Percentiles rank a stretch among this genome's conserved stretches.
Evolutionary conservation across 2,329 filamentous ascomycete species (phyloP).

Genomic region (Mollisiaceae sp.): DNA sequence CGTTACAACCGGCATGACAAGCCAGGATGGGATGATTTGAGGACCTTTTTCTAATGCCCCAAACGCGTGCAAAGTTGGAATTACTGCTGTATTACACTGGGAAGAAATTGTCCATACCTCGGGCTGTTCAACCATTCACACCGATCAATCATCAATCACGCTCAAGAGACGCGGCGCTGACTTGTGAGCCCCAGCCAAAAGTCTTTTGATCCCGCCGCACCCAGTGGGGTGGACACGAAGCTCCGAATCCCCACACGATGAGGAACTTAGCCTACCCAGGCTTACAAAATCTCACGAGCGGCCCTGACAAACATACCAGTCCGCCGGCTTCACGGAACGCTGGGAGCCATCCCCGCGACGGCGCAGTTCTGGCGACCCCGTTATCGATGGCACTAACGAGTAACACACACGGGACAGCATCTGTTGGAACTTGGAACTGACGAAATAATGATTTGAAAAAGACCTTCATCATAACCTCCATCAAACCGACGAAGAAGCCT

Average conservation of each 20-base stretch:
- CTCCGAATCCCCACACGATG: not conserved
- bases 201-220: conserved; percentile 7
- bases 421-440: not conserved
- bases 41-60: not conserved
- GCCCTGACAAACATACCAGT: not conserved
- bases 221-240: conserved; percentile 27
- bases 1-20: not conserved
- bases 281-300: not conserved
- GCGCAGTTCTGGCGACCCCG: conserved; percentile 3
- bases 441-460: not conserved
- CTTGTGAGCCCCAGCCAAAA: not conserved
- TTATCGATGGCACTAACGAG: not conserved
- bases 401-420: conserved; percentile 2
- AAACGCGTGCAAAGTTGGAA: not conserved
- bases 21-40: conserved; percentile 12
- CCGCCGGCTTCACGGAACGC: conserved; percentile 17
- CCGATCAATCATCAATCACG: not conserved
- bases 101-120: not conserved
- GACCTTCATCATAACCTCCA: not conserved
- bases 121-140: too few species aligned
- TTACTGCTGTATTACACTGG: too few species aligned
- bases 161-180: not conserved
- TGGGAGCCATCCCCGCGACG: conserved; percentile 18
- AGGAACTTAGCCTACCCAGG: conserved; percentile 18
- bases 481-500: not conserved